Conservation (phyloP, 164 flowering plant species). For the Chimonanthus salicifolius region DNA sequence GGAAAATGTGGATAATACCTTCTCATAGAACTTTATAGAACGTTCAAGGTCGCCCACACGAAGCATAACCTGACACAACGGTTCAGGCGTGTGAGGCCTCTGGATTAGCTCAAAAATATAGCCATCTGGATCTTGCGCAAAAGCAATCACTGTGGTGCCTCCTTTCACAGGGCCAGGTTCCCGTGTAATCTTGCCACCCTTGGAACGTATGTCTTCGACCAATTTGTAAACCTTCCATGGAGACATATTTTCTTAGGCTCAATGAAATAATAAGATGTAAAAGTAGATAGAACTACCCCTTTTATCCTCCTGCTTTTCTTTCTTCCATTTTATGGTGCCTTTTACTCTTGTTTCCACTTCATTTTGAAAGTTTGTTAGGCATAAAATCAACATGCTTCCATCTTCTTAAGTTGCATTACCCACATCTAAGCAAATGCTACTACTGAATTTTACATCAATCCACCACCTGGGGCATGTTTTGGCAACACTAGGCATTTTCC, state of each 20-base stretch:
- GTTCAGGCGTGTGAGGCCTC: conserved; percentile 82
- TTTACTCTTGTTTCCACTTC: no score
- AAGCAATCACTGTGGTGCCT: conserved; percentile 70
- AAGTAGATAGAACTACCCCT: no score
- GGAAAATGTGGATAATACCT: conserved; percentile 36
- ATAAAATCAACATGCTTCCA: no score
- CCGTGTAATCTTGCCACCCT: conserved; percentile 81
- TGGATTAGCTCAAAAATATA: conserved; percentile 86
- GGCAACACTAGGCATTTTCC: no score
- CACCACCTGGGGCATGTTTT: no score
- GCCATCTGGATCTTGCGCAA: conserved; percentile 96
- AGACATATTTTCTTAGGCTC: not conserved
- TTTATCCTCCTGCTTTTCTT: no score
- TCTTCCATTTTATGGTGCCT: no score
- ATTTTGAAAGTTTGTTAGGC: no score
- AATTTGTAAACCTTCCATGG: conserved; percentile 60
- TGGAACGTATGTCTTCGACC: conserved; percentile 65
- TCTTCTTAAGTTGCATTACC: no score
- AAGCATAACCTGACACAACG: conserved; percentile 95
- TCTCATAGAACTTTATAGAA: conserved; percentile 86
- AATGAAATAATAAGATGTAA: no score
- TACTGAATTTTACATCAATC: no score
- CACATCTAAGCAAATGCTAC: no score
- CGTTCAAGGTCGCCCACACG: conserved; percentile 94
- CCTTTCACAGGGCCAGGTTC: conserved; percentile 98